A percentile compares a stretch with the other conserved stretches of the same genome.
These are phyloP conservation scores for Alternaria sp. DNA, from an alignment of 2,329 filamentous ascomycete species.

Conservation along the genomic window DNA sequence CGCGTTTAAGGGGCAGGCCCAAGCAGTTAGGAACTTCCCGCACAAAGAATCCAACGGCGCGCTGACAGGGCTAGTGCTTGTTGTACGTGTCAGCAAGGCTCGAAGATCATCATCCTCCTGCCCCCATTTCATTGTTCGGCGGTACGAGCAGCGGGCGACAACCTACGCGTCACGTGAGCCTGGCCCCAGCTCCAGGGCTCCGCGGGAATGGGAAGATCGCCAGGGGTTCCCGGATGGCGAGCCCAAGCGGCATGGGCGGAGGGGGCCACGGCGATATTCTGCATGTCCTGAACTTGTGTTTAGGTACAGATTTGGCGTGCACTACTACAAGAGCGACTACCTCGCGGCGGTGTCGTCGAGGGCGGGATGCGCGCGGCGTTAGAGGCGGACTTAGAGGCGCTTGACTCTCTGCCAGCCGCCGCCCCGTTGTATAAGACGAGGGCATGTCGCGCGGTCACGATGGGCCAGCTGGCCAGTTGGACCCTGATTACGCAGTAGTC, in stretches of 20 bases:
- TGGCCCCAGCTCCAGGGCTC: background rate
- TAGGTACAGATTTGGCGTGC: background rate
- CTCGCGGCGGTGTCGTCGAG: background rate
- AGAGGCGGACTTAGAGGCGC: background rate
- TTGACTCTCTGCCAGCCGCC: background rate
- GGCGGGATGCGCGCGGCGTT: background rate
- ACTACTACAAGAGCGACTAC: background rate
- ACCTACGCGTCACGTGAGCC: constrained; percentile 14
- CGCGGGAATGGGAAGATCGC: constrained; percentile 17
- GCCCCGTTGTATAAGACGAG: background rate
- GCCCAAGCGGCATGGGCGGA: constrained; percentile 1
- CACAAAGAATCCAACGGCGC: constrained; percentile 4
- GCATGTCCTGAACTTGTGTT: background rate
- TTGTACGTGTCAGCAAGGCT: constrained; percentile 32
- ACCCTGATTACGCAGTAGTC: background rate
- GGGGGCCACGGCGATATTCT: background rate
- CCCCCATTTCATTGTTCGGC: constrained; percentile 12
- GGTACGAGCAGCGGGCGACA: constrained; percentile 5
- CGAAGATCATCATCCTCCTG: constrained; percentile 11
- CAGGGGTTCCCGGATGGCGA: constrained; percentile 15
- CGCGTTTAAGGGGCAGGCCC: constrained; percentile 23
- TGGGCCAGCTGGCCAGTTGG: background rate
- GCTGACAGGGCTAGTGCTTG: constrained; percentile 22
- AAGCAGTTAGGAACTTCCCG: constrained; percentile 8
- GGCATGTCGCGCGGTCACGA: background rate